Percentiles rank a stretch among this genome's conserved stretches.
phyloP scores from a whole-genome alignment of 2,329 filamentous ascomycete genomes.

The Chaetomiaceae sp. region DNA sequence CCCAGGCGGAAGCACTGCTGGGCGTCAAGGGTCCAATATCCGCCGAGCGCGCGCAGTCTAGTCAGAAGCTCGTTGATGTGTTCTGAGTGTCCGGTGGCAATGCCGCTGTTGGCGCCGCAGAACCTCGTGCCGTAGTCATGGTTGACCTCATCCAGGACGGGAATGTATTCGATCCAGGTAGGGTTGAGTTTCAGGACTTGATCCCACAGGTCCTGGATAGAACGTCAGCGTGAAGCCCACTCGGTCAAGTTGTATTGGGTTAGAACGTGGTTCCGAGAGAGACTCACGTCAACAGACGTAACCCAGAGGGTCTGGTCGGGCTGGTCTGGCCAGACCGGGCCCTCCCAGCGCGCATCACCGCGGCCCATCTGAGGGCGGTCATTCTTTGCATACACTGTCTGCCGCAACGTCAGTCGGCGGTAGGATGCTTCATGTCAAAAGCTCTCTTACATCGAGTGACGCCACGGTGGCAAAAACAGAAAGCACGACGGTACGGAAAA shows the following conservation, averaged over 20 bases:
- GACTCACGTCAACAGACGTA: neutral
- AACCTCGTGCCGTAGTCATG: neutral
- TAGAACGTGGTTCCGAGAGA: no score
- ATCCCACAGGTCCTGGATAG: neutral
- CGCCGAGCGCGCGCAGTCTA: neutral
- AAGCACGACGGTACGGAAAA: neutral
- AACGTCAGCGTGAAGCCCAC: neutral
- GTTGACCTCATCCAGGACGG: neutral
- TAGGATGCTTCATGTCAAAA: neutral
- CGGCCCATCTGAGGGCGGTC: no score
- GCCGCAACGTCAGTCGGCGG: no score
- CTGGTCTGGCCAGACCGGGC: neutral
- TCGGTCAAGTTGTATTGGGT: neutral
- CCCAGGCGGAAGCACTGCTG: neutral
- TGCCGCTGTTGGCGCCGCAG: neutral
- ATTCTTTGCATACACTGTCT: neutral
- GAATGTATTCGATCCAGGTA: neutral
- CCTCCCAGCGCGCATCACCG: neutral
- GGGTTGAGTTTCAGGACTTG: neutral
- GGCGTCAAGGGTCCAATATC: neutral
- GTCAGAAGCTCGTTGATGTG: neutral
- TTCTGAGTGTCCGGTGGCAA: neutral
- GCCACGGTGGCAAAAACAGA: neutral
- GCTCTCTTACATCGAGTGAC: neutral
- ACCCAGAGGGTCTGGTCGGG: neutral